These are phyloP conservation scores for Aspergillus sclerotiicarbonarius DNA, from an alignment of 495 filamentous ascomycete species.

Conservation along the genomic window DNA sequence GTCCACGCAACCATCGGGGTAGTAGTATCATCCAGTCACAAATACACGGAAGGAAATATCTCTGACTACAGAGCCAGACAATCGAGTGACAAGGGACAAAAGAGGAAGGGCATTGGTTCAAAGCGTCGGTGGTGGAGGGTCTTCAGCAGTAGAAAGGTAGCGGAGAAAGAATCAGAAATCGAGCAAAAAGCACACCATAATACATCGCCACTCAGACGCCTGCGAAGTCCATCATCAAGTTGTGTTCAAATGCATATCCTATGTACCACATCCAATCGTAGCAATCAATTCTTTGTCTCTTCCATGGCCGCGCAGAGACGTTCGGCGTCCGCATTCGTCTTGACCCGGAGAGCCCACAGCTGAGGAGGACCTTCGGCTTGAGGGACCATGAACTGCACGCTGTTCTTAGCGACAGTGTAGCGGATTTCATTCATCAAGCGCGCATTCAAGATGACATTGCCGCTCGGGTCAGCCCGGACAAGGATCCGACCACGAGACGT, in stretches of 20 bases:
- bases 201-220: constrained; percentile 13
- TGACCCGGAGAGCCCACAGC: constrained; percentile 64
- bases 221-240: constrained; percentile 6
- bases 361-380: constrained; percentile 51
- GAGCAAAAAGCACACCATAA: constrained; percentile 9
- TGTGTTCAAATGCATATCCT: constrained; percentile 16
- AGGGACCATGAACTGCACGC: constrained; percentile 55
- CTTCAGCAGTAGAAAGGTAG: neutral
- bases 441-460: constrained; percentile 67
- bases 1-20: too few species aligned
- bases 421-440: constrained; percentile 53
- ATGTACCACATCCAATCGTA: constrained; percentile 13
- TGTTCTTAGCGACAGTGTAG: constrained; percentile 56
- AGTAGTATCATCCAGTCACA: neutral
- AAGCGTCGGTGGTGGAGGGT: neutral
- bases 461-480: constrained; percentile 66
- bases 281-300: constrained; percentile 18
- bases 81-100: neutral
- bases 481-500: constrained; percentile 63
- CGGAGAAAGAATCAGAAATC: neutral
- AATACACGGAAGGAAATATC: neutral
- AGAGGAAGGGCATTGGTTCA: constrained; percentile 1
- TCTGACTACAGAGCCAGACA: neutral
- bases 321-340: constrained; percentile 39
- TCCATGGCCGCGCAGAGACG: constrained; percentile 17